Evolutionary conservation across 129 eudicot genomes (phyloP), one percentile per base, ranked within the genome.

Genomic region (Solidago caesia): DNA sequence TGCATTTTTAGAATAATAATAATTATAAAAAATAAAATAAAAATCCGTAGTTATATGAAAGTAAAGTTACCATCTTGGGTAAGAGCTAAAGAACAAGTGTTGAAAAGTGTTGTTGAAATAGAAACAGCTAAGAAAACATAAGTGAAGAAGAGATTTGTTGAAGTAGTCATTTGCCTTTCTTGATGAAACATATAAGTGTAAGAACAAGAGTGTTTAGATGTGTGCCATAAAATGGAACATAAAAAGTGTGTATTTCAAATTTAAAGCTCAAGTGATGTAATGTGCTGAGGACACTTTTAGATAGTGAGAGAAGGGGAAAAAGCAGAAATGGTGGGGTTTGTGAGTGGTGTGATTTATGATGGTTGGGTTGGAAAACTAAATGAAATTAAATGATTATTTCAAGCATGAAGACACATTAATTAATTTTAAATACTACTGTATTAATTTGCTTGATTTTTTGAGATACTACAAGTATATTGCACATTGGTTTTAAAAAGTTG

Each of bases 21-120:
- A 26, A 3, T 21, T 21, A 21, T 21, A 21, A 21, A 21, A 21
- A 21, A 21, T 21, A 21, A 21, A 21, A 21, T 21, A 21, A 67
- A 67, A 12, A 15, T 60, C 56, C 44, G 15, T 26, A 29, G 39
- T 33, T 33, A 29, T 12, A 8, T 8, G 26, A 60, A 48, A 57
- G 2, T 44, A 25, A 39, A 44, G 5, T 68, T 83, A 93, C 98
- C 98, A 86, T 93, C 98, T 83, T 86, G 87, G 8, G 75, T 77
- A 56, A 93, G 91, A 68, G 96, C 96, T 27, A 83, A 57, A 43
- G 86, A 78, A 76, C 70, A 69, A 61, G 81, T 68, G 81, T 56
- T 67, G 82, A 90, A 88, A 80, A 88, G 87, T 89, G 86, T 78
- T 65, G 96, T 76, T 77, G 84, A 75, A 45, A 75, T 71, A 76